Evolutionary conservation across 2,329 filamentous ascomycete genomes (phyloP), one percentile per base, ranked within the genome.

Genomic region (Shiraia bambusicola): DNA sequence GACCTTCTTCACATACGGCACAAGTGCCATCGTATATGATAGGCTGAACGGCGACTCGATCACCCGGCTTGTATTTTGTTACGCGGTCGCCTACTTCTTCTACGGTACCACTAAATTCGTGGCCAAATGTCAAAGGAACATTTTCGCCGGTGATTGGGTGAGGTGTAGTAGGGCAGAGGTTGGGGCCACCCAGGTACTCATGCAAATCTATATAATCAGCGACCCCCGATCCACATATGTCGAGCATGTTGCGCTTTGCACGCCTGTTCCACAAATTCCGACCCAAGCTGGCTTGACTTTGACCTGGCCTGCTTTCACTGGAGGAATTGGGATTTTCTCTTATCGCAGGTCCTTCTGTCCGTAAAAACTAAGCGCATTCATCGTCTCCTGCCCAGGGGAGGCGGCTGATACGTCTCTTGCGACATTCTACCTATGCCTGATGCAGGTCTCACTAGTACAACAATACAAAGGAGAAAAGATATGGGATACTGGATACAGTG

Each of bases 11-110:
- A 52, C 78, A 81, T 6, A 76, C 72, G 9, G 70, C 69, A 53
- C 77, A 80, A 10, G 72, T 73, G 6, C 71, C 72, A 40, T 78
- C 76, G 57, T 78, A 80, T 33, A 79, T 78, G 58, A 77, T 79
- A 7, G 77, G 77, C 49, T 78, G 72, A 1, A 78, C 67, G 29
- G 66, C 70, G 2, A 78, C 76, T 19, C 72, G 60, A 39, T 77
- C 71, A 13, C 77, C 77, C 3, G 70, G 54, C 38, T 72, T 72
- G 56, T 74, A 72, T n/a, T 72, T 66, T 5, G 60, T 65, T 8
- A 80, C 74, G 9, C 69, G 74, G n/a, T 74, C 66, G 25, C 74
- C 73, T 10, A 78, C 69, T 52, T 78, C 76, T 56, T 78, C 75
- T 25, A 79, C 67, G 1, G 71, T 65, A 10, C 75, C 76, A 38